Base-by-base conservation (phyloP, 1,139 yeast genomes). In the Debaryomyces singareniensis region DNA sequence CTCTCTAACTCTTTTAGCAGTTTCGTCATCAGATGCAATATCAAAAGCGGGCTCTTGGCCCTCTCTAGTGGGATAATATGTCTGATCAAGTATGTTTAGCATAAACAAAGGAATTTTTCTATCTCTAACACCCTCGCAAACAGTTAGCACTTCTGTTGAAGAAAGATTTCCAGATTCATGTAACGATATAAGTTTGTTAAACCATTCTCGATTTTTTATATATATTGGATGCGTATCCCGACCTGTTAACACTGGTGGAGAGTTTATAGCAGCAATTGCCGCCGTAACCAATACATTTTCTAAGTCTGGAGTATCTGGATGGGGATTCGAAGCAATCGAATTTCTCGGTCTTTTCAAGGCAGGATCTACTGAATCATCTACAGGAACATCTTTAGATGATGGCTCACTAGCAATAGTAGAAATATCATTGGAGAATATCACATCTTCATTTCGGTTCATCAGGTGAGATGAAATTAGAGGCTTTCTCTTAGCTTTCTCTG, bases 191-290 rank as follows among this genome's bases (percentile, higher is more conserved):
- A 61, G 48, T 32, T 53, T 58, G 34, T 53, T 59, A 38, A 61
- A 61, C 68, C 69, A 62, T 30, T 58, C 55, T n/a, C 67, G 46
- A 33, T 62, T 68, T 30, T 59, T 61, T 15, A 59, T 53, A 35
- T 62, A 62, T 25, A 47, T 47, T 22, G 39, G 37, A 10, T 47
- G 40, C 4, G 48, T 36, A 12, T 48, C 50, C 13, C 48, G 44
- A 2, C 50, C 53, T 25, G 44, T 49, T 5, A 47, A 42, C 3
- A 55, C 59, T 2, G 53, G 41, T 1, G 63, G 61, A 1, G 61
- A 47, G 29, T 55, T 52, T n/a, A 57, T 54, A 1, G 64, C 65
- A 2, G 61, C 58, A 12, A 59, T 55, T 1, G 63, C 58, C 2
- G 64, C 61, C 6, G 49, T 43, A 3, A 61, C 55, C 30, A 60